Evolutionary conservation across 1,284 basidiomycete species (phyloP).

Genomic region (Rhodotorula sp.): DNA sequence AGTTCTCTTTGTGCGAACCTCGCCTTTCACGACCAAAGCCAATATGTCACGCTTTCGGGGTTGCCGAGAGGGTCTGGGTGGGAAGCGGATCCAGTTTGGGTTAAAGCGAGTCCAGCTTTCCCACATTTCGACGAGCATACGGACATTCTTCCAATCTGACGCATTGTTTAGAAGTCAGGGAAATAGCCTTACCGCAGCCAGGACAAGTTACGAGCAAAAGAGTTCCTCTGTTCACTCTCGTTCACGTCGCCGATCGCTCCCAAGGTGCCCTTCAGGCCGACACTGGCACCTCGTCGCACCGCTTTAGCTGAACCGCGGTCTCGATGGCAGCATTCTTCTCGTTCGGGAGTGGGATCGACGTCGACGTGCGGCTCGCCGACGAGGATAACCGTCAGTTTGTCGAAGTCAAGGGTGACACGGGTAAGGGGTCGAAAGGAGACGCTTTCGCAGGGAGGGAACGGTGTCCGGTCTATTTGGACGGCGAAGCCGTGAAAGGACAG

Average conservation of each 20-base stretch:
- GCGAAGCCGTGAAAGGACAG: conserved; percentile 81
- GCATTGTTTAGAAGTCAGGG: too few relatives aligned
- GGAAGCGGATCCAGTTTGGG: too few relatives aligned
- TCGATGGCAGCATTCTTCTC: conserved; percentile 61
- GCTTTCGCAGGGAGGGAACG: conserved; percentile 57
- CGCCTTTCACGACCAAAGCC: too few relatives aligned
- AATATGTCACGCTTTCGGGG: too few relatives aligned
- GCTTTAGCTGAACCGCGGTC: too few relatives aligned
- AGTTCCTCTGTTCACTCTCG: neutral
- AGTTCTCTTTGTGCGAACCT: too few relatives aligned
- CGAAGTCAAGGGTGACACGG: conserved; percentile 62
- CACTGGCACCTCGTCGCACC: neutral
- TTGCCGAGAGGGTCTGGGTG: too few relatives aligned
- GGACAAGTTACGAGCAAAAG: neutral
- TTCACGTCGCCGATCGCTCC: neutral
- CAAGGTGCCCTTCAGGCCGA: neutral
- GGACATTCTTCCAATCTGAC: too few relatives aligned
- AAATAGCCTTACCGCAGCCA: too few relatives aligned
- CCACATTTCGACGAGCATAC: too few relatives aligned
- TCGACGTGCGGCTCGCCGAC: conserved; percentile 81
- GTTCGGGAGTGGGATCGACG: conserved; percentile 74
- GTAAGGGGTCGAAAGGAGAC: conserved; percentile 53
- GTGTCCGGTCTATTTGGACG: conserved; percentile 93
- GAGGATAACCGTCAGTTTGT: conserved; percentile 80
- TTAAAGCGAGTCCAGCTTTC: too few relatives aligned